phyloP scores from a whole-genome alignment of 768 basidiomycete genomes.

The Mycena amicta region DNA sequence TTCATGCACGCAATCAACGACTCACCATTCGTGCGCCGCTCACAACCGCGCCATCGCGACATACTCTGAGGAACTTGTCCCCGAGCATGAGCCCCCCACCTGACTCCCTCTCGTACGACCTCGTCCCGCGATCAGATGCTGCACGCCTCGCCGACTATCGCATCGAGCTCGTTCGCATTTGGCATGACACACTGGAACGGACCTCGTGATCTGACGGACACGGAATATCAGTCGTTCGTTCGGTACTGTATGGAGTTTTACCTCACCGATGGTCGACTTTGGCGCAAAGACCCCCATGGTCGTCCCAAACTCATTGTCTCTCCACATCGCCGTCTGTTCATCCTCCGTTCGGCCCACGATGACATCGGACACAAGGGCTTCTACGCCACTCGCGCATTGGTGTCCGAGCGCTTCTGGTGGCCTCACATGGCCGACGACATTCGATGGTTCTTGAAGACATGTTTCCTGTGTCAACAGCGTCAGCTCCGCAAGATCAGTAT shows the following conservation, averaged over 20 bases:
- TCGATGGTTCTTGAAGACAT: constrained; percentile 23
- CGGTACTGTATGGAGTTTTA: constrained; percentile 4
- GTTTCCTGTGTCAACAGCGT: constrained; percentile 26
- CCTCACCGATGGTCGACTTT: constrained; percentile 1
- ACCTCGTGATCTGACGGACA: neutral
- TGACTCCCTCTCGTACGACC: neutral
- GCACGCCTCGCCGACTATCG: neutral
- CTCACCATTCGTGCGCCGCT: neutral
- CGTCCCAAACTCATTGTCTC: constrained; percentile 3
- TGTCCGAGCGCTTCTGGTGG: constrained; percentile 26
- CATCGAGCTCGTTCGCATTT: neutral
- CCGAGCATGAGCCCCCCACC: neutral
- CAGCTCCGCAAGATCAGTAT: constrained; percentile 19
- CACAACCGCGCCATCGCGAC: neutral
- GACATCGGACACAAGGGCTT: constrained; percentile 5
- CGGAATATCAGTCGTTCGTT: neutral
- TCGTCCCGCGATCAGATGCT: neutral
- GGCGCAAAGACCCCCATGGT: constrained; percentile 1
- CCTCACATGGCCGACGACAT: constrained; percentile 19
- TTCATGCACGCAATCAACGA: neutral
- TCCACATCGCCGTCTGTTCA: neutral
- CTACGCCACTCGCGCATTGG: constrained; percentile 8
- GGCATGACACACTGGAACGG: neutral
- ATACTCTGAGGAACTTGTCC: neutral
- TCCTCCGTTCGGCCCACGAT: neutral